Base-by-base conservation (phyloP, 2,329 filamentous ascomycete species). In the Diaporthe helianthi region DNA sequence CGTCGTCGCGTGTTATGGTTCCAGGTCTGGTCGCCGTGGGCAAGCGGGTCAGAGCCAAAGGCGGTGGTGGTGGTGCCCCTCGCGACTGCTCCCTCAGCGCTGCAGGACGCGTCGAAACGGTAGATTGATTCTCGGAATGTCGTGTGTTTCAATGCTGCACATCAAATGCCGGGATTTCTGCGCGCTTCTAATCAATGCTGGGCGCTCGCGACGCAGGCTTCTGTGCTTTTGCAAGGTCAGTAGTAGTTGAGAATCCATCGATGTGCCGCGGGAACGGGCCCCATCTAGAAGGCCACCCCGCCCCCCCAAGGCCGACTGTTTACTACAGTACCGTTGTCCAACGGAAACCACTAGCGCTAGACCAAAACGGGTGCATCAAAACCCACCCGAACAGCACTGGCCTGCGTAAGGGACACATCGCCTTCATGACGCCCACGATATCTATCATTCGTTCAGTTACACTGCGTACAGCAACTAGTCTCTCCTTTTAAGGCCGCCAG, bases 131-230 rank as follows among this genome's bases (percentile, higher is more conserved):
- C 55, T 46, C 19, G 29, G 33, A 49, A 47, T 46, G 26, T 38
- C n/a, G 51, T 46, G 38, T 58, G 26, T 29, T 61, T 61, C 26
- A 63, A 17, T 46, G 19, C 33, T 61, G 46, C 29, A 53, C 65
- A 65, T 69, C 52, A 26, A 47, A 26, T 54, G 67, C 65, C 36
- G 31, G 52, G 60, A 44, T 54, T 60, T 51, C 29, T 58, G 60
- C 69, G 69, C 69, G 66, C 61, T 69, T 69, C 49, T 71, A 71
- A 71, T 66, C 63, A 53, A 71, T 71, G 66, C 69, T 69, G 69
- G 19, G 46, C 44, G 70, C 55, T 67, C 44, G 51, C 55, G 51
- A 67, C 31, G 53, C 46, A 54, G 26, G 36, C 19, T 61, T 29
- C 33, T 46, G 53, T 61, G 63, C 33, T 68, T 69, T 67, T 65